Base-by-base conservation (phyloP, 352 stramenopile species). In the Phytopythium boreale region DNA sequence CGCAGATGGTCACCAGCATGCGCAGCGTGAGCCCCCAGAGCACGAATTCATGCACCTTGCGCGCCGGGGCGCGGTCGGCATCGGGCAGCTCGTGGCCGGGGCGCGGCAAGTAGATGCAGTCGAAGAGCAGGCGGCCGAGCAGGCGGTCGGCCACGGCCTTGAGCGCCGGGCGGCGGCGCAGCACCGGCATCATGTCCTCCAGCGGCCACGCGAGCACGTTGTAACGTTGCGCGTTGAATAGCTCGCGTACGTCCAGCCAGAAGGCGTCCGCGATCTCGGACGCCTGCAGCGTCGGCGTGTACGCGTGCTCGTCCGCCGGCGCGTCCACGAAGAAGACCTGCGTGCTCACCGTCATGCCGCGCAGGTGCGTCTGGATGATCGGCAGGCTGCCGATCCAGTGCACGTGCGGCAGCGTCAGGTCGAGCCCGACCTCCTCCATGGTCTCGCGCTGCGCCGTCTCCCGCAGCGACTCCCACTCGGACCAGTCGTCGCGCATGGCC, bases 11-110 rank as follows among this genome's bases (percentile, higher is more conserved):
- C 27, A 76, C 66, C 49, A 93, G 72, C 56, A 89, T 89, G 58
- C 79, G 80, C 43, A 93, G 76, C 34, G 87, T 95, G 53, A 95
- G 69, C 0, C 87, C 87, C 87, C 87, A 95, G n/a, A 95, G 67
- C 34, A 95, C 79, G 61, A 93, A 95, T 66, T 95, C 84, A 36
- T 89, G 62, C 34, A 71, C 65, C 22, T 77, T 63, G 52, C 87
- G 83, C 59, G 59, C 63, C 29, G 76, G 55, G 1, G 71, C 55
- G 31, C 55, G 50, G 12, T 88, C 82, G 5, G 82, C 73, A 51
- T 89, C 82, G 9, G 74, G 72, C 5, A 36, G 36, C 27, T 63
- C 31, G 41, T 80, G 66, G 10, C 62, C 70, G 4, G 84, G 84
- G n/a, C 83, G 82, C 19, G 82, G 82, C 17, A 95, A 68, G 69